Conservation (phyloP, 306 rosid species). For the Gillenia trifoliata region DNA sequence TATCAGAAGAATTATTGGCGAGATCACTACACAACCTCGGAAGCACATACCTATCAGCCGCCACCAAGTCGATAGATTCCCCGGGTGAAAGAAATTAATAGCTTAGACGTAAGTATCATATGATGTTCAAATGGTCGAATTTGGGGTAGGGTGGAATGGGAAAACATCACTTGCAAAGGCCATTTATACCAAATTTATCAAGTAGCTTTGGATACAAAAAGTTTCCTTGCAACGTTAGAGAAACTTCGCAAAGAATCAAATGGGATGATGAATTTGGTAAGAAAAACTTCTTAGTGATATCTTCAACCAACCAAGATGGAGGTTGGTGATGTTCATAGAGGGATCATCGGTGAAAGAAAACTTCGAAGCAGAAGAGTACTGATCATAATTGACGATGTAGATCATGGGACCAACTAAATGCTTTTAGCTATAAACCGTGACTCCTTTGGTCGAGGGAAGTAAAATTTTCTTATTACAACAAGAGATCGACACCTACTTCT, state of each 20-base stretch:
- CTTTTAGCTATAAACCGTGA: background rate
- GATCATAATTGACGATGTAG: slow-evolving; percentile 16
- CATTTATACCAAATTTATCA: slow-evolving; percentile 2
- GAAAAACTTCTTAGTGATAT: slow-evolving; percentile 17
- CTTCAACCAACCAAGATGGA: background rate
- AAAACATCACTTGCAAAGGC: slow-evolving; percentile 28
- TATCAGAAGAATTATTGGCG: background rate
- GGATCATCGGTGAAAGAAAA: background rate
- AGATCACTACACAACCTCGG: background rate
- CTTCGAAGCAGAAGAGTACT: background rate
- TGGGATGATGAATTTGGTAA: slow-evolving; percentile 8
- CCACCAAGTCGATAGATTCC: background rate
- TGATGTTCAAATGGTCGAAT: background rate
- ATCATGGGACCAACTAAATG: background rate
- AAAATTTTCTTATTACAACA: slow-evolving; percentile 23
- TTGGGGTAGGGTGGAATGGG: slow-evolving; percentile 25
- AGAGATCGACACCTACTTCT: slow-evolving; percentile 17
- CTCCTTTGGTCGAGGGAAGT: slow-evolving; percentile 23
- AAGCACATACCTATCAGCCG: background rate
- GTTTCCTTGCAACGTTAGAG: slow-evolving; percentile 16
- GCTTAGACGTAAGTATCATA: background rate
- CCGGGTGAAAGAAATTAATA: background rate
- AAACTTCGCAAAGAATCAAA: background rate
- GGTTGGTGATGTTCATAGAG: background rate
- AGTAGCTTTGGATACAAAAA: background rate